Evolutionary conservation across 2,329 filamentous ascomycete species (phyloP), one percentile per base, ranked within the genome.

Genomic region (Stagonosporopsis chrysanthemi): DNA sequence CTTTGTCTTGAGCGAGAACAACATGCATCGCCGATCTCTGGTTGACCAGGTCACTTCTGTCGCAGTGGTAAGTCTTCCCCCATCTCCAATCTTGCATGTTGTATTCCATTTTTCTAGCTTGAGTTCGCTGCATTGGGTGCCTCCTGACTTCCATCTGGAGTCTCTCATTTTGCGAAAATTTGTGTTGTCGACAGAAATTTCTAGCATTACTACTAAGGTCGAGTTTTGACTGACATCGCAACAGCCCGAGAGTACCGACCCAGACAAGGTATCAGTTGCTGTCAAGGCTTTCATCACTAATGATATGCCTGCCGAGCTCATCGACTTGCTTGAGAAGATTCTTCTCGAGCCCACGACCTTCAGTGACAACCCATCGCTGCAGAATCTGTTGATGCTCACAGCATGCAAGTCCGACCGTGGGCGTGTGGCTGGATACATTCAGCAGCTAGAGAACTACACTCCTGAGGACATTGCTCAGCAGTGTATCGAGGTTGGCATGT

Each of bases 281-380:
- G 95, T 99, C 55, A 90, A 96, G 70, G 89, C 93, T 39, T 96
- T 99, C 83, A 87, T 99, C 50, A 88, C 90, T 65, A 91, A 90
- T 54, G 95, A 99, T 72, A 84, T 99, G 65, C 95, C 95, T 8
- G 88, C 89, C 4, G 95, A 99, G 81, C 85, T 99, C 48, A 98
- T 99, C 70, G 96, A 99, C 78, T 86, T 99, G 35, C 85, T 99
- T 17, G 96, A 99, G 83, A 99, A 98, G 87, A 99, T 99, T 66
- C 94, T 99, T 29, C 83, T 99, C n/a, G 95, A 99, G 82, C 96
- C 95, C n/a, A 96, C 94, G 4, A 91, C 91, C 5, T 99, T 99
- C 83, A 97, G 92, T 70, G 96, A 99, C 80, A 99, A 99, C 78
- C 87, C 92, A 72, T 97, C 91, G 76, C 83, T 99, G 56, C 96